Evolutionary conservation across 805 yeast species (phyloP), one percentile per base, ranked within the genome.

Genomic region (Hanseniaspora meyeri): DNA sequence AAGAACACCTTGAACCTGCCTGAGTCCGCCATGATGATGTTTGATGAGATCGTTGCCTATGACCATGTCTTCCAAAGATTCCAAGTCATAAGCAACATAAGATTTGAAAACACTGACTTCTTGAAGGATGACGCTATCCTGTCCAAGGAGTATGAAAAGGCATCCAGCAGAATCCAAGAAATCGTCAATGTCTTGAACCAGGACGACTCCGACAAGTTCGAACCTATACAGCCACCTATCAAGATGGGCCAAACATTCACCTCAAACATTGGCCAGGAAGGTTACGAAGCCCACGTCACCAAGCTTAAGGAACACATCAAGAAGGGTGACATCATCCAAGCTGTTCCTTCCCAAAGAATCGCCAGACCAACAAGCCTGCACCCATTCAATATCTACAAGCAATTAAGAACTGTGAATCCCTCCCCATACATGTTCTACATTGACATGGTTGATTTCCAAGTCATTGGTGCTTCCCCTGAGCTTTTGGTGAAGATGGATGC

Each of bases 391-490:
- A 85, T 93, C 49, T 93, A 91, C 72, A 83, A 95, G 62, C 97
- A 91, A 66, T 76, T 93, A 64, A 79, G 98, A 67, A 85, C 96
- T 0, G 97, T 93, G 49, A 93, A 93, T 70, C 98, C 99, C 11
- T 88, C 97, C 1, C 99, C 99, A 31, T 93, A 93, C 69, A 77
- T 93, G 76, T 93, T 93, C 68, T 93, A 89, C 70, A 82, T 93
- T 61, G 97, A 93, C 68, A 85, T 87, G 64, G 68, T 86, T 58
- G 96, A 88, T 62, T 93, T 91, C 74, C 96, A 90, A 69, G 78
- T 93, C 49, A 91, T 93, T 57, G 98, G 99, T 49, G 99, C 99
- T 0, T 88, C 96, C 12, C 99, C 99, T 1, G 98, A 93, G 68
- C 72, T 91, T 57, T 74, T 93, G 57, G 97, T 91, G 56, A 87